These are phyloP conservation scores for Populus hybrid DNA, from an alignment of 441 rosid species.

Conservation along the genomic window DNA sequence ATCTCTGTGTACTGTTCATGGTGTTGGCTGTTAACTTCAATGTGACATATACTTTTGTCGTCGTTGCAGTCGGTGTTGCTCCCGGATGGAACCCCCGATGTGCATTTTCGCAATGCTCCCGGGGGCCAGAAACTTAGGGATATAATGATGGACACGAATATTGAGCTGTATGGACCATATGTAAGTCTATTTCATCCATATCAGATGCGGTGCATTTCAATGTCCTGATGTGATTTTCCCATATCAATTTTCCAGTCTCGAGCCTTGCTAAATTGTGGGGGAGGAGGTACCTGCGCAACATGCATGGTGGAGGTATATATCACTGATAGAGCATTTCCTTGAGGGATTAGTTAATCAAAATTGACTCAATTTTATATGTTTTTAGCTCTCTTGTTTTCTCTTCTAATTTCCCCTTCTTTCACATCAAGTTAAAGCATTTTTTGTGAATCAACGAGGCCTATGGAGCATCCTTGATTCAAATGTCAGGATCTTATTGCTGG, in stretches of 20 bases:
- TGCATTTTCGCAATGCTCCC: conserved; percentile 58
- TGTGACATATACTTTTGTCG: neutral
- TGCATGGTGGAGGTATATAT: conserved; percentile 82
- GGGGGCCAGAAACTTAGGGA: conserved; percentile 90
- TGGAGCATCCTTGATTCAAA: neutral
- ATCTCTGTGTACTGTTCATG: no score
- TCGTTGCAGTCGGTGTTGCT: conserved; percentile 62
- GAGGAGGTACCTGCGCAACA: conserved; percentile 88
- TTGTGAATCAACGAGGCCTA: no score
- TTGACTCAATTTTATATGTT: no score
- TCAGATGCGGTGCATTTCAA: no score
- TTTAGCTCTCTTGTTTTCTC: no score
- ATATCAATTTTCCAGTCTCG: conserved; percentile 40
- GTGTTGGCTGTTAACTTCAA: neutral
- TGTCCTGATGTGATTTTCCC: no score
- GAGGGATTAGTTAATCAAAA: no score
- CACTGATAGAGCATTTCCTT: no score
- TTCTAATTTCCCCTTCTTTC: neutral
- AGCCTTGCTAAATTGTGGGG: conserved; percentile 75
- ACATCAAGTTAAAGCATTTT: neutral
- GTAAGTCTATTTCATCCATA: conserved; percentile 35
- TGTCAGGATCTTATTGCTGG: neutral
- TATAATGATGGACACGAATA: conserved; percentile 72
- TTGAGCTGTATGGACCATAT: conserved; percentile 89
- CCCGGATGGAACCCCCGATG: conserved; percentile 88